phyloP scores from a whole-genome alignment of 495 filamentous ascomycete genomes.

The Neurospora sublineolata region DNA sequence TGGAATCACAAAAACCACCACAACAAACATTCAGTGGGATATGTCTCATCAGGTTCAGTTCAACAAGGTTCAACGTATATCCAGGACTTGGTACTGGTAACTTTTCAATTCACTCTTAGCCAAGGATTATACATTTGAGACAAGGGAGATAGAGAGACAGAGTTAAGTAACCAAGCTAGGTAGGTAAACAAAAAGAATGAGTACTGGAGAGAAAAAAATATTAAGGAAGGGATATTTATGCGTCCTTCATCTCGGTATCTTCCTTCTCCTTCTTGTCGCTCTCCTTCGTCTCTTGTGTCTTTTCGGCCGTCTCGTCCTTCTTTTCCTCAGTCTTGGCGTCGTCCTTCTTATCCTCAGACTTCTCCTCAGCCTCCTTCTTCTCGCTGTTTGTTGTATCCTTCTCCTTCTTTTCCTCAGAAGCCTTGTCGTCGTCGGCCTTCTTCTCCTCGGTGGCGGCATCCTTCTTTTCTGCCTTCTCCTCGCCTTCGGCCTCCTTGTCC shows the following conservation, averaged over 20 bases:
- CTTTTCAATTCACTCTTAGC: not conserved
- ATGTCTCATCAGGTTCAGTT: too few species aligned
- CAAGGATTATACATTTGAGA: not conserved
- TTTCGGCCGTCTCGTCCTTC: not conserved
- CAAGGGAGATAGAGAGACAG: not conserved
- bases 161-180: not conserved
- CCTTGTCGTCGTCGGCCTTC: not conserved
- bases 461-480: slow-evolving; percentile 2
- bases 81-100: not conserved
- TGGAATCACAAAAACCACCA: too few species aligned
- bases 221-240: not conserved
- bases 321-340: not conserved
- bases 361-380: not conserved
- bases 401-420: not conserved
- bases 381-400: not conserved
- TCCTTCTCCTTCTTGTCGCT: slow-evolving; percentile 12
- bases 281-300: not conserved
- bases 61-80: not conserved
- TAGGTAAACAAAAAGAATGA: not conserved
- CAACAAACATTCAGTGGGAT: too few species aligned
- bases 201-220: not conserved
- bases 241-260: slow-evolving; percentile 17
- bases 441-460: slow-evolving; percentile 12
- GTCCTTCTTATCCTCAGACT: not conserved
- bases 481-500: slow-evolving; percentile 3